Evolutionary conservation across 495 filamentous ascomycete species (phyloP).

Genomic region (Halenospora varia): DNA sequence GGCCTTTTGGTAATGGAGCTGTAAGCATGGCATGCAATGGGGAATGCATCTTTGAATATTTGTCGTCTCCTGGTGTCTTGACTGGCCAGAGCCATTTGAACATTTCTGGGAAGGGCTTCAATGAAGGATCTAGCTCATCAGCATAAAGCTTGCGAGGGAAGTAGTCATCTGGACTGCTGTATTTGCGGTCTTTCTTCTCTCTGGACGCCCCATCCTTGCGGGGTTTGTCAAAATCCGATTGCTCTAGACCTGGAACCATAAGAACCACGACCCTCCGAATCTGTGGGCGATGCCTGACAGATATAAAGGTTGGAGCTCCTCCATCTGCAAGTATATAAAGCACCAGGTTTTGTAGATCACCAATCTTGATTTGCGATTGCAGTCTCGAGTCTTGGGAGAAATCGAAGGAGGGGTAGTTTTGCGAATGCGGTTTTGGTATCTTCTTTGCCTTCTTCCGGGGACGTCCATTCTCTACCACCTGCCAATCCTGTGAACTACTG

Average conservation of each 20-base stretch:
- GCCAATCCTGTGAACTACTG: slow-evolving; percentile 36
- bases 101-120: slow-evolving; percentile 73
- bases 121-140: slow-evolving; percentile 53
- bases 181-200: slow-evolving; percentile 11
- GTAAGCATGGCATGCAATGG: slow-evolving; percentile 76
- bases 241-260: slow-evolving; percentile 89
- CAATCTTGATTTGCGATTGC: slow-evolving; percentile 69
- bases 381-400: slow-evolving; percentile 64
- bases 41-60: slow-evolving; percentile 73
- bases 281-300: slow-evolving; percentile 67
- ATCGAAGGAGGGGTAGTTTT: slow-evolving; percentile 69
- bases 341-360: slow-evolving; percentile 73
- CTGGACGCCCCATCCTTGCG: slow-evolving; percentile 10
- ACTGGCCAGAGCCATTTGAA: slow-evolving; percentile 90
- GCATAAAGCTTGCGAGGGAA: slow-evolving; percentile 63
- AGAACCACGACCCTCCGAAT: slow-evolving; percentile 85
- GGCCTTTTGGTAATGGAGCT: slow-evolving; percentile 59
- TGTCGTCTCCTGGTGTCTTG: slow-evolving; percentile 77
- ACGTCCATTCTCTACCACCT: slow-evolving; percentile 43
- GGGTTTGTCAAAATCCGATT: slow-evolving; percentile 65
- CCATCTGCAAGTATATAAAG: slow-evolving; percentile 92
- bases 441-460: slow-evolving; percentile 56
- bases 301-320: slow-evolving; percentile 78
- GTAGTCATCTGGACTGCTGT: slow-evolving; percentile 58
- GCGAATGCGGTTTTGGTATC: slow-evolving; percentile 40